These are phyloP conservation scores for Colletotrichum sp. DNA, from an alignment of 2,329 filamentous ascomycete species.

Conservation along the genomic window DNA sequence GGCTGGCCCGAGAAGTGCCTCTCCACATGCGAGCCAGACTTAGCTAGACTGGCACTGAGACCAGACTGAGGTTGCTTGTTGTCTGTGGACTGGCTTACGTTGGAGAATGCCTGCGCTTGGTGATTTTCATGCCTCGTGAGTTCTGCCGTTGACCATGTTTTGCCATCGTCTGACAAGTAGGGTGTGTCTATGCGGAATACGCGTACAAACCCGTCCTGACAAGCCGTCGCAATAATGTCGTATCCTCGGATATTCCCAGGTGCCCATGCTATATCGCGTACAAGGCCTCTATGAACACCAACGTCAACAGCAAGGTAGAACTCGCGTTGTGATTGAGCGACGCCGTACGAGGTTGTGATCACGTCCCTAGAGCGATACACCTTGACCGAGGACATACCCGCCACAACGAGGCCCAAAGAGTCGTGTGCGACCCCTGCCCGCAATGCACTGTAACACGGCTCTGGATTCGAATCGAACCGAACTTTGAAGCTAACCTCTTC, in stretches of 20 bases:
- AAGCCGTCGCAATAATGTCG: conserved; percentile 89
- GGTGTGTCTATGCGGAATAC: conserved; percentile 83
- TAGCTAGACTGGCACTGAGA: conserved; percentile 59
- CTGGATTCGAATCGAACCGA: conserved; percentile 85
- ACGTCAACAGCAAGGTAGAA: conserved; percentile 88
- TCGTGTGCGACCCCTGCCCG: conserved; percentile 82
- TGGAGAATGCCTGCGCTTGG: conserved; percentile 9
- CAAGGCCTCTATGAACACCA: conserved; percentile 74
- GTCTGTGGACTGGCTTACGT: conserved; percentile 25
- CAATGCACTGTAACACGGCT: conserved; percentile 79
- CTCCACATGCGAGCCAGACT: conserved; percentile 51
- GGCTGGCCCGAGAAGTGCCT: conserved; percentile 62
- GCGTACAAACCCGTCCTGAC: conserved; percentile 87
- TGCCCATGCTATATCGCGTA: conserved; percentile 91
- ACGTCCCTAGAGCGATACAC: conserved; percentile 79
- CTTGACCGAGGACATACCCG: conserved; percentile 82
- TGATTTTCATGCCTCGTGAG: conserved; percentile 40
- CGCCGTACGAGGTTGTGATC: conserved; percentile 55
- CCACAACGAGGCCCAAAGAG: conserved; percentile 81
- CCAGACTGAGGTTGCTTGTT: conserved; percentile 45
- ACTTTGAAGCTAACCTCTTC: conserved; percentile 89
- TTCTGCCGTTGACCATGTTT: conserved; percentile 54
- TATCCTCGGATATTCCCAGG: conserved; percentile 89
- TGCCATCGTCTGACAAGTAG: conserved; percentile 49
- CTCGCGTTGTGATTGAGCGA: conserved; percentile 67